phyloP scores from a whole-genome alignment of 1,284 basidiomycete genomes.

The Cutaneotrichosporon mucoides region DNA sequence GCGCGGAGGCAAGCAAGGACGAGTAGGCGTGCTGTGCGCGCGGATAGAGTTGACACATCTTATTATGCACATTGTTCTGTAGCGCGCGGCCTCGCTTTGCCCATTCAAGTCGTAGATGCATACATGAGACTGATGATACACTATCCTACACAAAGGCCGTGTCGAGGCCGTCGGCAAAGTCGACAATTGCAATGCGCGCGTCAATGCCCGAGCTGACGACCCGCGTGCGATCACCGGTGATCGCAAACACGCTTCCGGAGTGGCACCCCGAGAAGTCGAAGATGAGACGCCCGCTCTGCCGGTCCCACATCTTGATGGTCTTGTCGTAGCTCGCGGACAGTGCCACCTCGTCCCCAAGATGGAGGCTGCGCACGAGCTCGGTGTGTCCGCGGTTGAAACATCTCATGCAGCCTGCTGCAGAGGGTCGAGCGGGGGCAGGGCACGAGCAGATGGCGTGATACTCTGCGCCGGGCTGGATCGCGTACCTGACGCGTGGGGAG shows the following conservation, averaged over 20 bases:
- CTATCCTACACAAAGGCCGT: slow-evolving; percentile 58
- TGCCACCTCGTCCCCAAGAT: slow-evolving; percentile 64
- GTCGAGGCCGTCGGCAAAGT: slow-evolving; percentile 75
- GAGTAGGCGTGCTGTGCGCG: too few relatives aligned
- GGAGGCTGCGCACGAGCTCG: slow-evolving; percentile 75
- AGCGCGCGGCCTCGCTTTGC: too few relatives aligned
- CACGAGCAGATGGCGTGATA: slow-evolving; percentile 37
- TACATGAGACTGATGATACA: too few relatives aligned
- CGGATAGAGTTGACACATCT: too few relatives aligned
- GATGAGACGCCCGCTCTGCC: slow-evolving; percentile 64
- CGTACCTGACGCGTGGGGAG: slow-evolving; percentile 2
- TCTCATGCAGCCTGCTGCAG: slow-evolving; percentile 22
- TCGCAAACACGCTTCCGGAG: slow-evolving; percentile 72
- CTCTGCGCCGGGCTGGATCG: slow-evolving; percentile 17
- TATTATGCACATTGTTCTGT: too few relatives aligned
- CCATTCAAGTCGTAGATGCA: too few relatives aligned
- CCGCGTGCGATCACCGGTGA: slow-evolving; percentile 70
- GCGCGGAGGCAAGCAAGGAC: slow-evolving; percentile 1
- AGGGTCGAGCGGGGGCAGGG: slow-evolving; percentile 22
- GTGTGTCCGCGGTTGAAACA: slow-evolving; percentile 55
- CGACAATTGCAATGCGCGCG: slow-evolving; percentile 79
- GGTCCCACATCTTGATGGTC: slow-evolving; percentile 83
- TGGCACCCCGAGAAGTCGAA: slow-evolving; percentile 70
- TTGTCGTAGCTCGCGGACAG: slow-evolving; percentile 79
- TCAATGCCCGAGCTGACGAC: slow-evolving; percentile 78